A percentile compares a stretch with the other conserved stretches of the same genome.
Evolutionary conservation across 108 stramenopile species (phyloP).

Genomic region (Nitzschia sp.): DNA sequence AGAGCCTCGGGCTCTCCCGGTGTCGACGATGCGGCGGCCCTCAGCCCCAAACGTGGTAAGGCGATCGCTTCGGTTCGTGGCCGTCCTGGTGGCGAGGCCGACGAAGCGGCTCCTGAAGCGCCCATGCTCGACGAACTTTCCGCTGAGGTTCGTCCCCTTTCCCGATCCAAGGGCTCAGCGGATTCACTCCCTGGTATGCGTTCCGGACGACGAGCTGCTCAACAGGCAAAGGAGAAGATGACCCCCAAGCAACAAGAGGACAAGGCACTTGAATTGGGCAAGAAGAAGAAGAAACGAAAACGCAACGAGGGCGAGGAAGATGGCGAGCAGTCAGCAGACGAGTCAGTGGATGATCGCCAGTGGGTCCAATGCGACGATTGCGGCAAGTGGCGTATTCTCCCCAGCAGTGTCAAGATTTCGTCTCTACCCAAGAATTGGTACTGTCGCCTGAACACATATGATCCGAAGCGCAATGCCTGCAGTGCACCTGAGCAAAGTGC

Average conservation of each 20-base stretch:
- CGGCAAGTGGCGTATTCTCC: constrained; percentile 85
- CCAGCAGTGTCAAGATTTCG: constrained; percentile 56
- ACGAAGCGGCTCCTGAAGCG: neutral
- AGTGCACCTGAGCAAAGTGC: constrained; percentile 68
- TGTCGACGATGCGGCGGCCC: neutral
- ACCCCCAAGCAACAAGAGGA: constrained; percentile 30
- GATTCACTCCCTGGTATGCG: constrained; percentile 23
- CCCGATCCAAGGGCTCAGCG: constrained; percentile 4
- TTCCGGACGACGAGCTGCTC: constrained; percentile 67
- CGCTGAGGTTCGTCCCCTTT: neutral
- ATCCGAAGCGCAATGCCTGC: constrained; percentile 67
- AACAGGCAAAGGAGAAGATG: constrained; percentile 71
- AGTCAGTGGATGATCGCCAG: constrained; percentile 49
- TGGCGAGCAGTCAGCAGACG: constrained; percentile 32
- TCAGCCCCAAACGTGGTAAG: constrained; percentile 5
- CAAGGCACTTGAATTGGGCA: constrained; percentile 10
- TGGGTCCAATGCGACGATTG: constrained; percentile 93
- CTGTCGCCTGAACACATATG: constrained; percentile 82
- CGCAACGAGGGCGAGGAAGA: constrained; percentile 34
- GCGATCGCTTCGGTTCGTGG: neutral
- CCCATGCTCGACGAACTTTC: neutral
- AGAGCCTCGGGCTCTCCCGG: neutral
- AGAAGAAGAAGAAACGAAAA: constrained; percentile 57
- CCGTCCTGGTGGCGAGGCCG: neutral
- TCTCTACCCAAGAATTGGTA: constrained; percentile 83